Conservation (phyloP, 2,329 filamentous ascomycete species). For the Orbilia quercus region DNA sequence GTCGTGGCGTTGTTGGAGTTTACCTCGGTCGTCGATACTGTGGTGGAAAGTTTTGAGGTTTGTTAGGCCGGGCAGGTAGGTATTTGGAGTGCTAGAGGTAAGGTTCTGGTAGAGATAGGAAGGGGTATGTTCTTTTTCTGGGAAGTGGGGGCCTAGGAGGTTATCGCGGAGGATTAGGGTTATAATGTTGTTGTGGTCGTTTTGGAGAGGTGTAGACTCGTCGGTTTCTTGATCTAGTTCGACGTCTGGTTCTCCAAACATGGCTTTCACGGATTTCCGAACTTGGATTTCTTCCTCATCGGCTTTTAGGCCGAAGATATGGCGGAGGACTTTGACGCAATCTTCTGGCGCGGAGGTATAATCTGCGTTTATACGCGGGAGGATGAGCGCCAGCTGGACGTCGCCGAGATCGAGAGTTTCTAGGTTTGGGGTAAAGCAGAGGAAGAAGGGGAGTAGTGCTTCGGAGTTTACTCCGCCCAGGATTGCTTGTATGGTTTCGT, state of each 20-base stretch:
- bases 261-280: not conserved
- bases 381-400: not conserved
- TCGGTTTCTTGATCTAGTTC: not conserved
- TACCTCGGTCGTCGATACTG: conserved; percentile 4
- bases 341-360: not conserved
- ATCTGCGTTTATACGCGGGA: not conserved
- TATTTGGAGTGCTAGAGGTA: not conserved
- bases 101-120: conserved; percentile 18
- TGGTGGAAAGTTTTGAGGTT: conserved; percentile 16
- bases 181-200: not conserved
- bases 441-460: conserved; percentile 18
- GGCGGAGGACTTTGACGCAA: not conserved
- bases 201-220: too few species aligned
- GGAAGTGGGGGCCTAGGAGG: not conserved
- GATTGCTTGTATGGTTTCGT: not conserved
- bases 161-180: not conserved
- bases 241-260: not conserved
- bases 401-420: conserved; percentile 14
- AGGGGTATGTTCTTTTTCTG: not conserved
- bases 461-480: conserved; percentile 19
- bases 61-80: not conserved
- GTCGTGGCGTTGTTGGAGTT: not conserved
- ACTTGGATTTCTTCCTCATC: not conserved
- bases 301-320: conserved; percentile 5
- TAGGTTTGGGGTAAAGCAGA: conserved; percentile 25